phyloP scores from a whole-genome alignment of 2,329 filamentous ascomycete species.

The Cytospora leucostoma region DNA sequence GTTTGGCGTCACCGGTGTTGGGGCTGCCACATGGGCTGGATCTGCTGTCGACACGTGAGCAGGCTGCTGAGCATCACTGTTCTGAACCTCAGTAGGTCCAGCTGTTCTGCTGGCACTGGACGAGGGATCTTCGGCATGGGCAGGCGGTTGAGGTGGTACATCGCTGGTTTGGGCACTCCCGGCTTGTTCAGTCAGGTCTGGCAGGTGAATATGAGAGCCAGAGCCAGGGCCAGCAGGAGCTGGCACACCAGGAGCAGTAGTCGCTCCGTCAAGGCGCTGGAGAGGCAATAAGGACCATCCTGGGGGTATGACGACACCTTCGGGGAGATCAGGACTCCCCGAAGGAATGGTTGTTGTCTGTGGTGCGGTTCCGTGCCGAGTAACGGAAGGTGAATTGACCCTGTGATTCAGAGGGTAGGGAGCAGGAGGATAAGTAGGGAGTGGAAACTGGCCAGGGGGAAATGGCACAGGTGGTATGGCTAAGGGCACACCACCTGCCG shows the following conservation, averaged over 20 bases:
- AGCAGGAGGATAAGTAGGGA: constrained; percentile 23
- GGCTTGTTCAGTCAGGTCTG: constrained; percentile 29
- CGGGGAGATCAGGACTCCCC: constrained; percentile 62
- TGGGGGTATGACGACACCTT: constrained; percentile 63
- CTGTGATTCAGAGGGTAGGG: constrained; percentile 35
- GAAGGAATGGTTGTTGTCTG: constrained; percentile 56
- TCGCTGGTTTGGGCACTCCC: neutral
- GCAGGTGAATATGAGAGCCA: constrained; percentile 1
- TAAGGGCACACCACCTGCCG: constrained; percentile 3
- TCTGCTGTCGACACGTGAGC: constrained; percentile 22
- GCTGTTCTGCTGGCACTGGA: neutral
- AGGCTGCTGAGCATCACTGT: constrained; percentile 10
- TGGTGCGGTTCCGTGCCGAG: constrained; percentile 49
- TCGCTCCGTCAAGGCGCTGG: constrained; percentile 46
- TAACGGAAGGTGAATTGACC: constrained; percentile 45
- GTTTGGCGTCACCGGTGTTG: constrained; percentile 50
- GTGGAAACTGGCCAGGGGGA: constrained; percentile 27
- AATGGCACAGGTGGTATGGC: constrained; percentile 32
- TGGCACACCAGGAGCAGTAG: constrained; percentile 5
- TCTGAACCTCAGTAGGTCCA: constrained; percentile 1
- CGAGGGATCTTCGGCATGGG: neutral
- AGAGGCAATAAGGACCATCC: constrained; percentile 68
- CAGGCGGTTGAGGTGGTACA: neutral
- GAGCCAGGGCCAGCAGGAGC: neutral
- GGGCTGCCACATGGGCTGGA: constrained; percentile 44